Conservation (phyloP, 1,284 basidiomycete genomes). For the Anthracocystis panici-leucophaei region DNA sequence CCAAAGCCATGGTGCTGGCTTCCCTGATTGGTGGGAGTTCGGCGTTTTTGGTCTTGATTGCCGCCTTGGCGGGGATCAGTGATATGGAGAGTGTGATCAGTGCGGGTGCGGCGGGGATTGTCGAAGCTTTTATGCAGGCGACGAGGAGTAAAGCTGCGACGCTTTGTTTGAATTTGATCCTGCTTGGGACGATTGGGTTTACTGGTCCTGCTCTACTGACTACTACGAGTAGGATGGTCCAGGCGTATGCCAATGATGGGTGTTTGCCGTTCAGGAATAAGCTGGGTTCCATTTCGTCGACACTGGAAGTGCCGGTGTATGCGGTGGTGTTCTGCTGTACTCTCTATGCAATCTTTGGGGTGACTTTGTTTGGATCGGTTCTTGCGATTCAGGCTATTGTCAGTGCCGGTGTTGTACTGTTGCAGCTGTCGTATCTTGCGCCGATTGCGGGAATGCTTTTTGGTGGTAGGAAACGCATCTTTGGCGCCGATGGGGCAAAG, state of each 20-base stretch:
- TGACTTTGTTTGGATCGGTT: constrained; percentile 40
- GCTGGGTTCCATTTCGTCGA: constrained; percentile 26
- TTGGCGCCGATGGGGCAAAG: background rate
- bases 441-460: constrained; percentile 42
- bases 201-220: constrained; percentile 41
- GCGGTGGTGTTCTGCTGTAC: constrained; percentile 27
- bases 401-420: constrained; percentile 35
- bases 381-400: constrained; percentile 38
- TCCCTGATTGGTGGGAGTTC: constrained; percentile 36
- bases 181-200: constrained; percentile 38
- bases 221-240: constrained; percentile 39
- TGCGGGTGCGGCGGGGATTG: constrained; percentile 28
- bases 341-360: constrained; percentile 32
- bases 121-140: constrained; percentile 33
- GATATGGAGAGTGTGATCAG: constrained; percentile 36
- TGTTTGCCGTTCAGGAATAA: constrained; percentile 30
- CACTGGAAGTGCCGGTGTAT: constrained; percentile 36
- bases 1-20: constrained; percentile 50
- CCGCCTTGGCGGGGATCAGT: constrained; percentile 32
- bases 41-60: constrained; percentile 42
- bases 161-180: constrained; percentile 20
- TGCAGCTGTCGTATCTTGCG: constrained; percentile 38
- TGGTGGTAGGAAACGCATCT: constrained; percentile 31
- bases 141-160: constrained; percentile 27
- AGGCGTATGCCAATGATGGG: constrained; percentile 44